Evolutionary conservation across 805 yeast genomes (phyloP).

Genomic region (Candida easanensis): DNA sequence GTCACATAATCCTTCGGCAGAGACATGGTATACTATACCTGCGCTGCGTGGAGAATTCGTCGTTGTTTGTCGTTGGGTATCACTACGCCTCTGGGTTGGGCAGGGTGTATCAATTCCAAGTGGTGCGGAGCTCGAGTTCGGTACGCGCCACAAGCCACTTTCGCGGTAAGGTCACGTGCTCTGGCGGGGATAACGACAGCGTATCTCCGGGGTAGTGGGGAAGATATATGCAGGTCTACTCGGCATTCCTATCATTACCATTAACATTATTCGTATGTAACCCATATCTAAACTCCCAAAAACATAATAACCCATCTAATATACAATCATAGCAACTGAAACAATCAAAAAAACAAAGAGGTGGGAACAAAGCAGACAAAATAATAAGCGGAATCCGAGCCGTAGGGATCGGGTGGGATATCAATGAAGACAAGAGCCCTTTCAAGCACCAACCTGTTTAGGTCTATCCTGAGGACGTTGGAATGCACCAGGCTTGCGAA

Average conservation of each 20-base stretch:
- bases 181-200: neutral
- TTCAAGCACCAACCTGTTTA: slow-evolving; percentile 22
- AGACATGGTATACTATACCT: slow-evolving; percentile 25
- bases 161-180: neutral
- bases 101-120: neutral
- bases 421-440: neutral
- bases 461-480: slow-evolving; percentile 26
- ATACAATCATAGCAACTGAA: neutral
- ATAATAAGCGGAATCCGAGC: too few relatives aligned
- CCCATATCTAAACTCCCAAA: neutral
- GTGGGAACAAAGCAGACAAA: neutral
- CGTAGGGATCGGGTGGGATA: neutral
- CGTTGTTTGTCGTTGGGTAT: neutral
- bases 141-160: neutral
- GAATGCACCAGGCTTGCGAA: slow-evolving; percentile 30
- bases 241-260: too few relatives aligned
- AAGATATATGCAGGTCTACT: too few relatives aligned
- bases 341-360: neutral
- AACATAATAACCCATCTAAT: neutral
- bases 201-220: too few relatives aligned
- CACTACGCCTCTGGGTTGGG: neutral
- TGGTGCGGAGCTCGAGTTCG: neutral
- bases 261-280: neutral
- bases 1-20: slow-evolving; percentile 39
- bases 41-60: neutral